Percentiles rank a stretch among this genome's conserved stretches.
phyloP scores from a whole-genome alignment of 2,329 filamentous ascomycete species.

The Didymella segeticola region DNA sequence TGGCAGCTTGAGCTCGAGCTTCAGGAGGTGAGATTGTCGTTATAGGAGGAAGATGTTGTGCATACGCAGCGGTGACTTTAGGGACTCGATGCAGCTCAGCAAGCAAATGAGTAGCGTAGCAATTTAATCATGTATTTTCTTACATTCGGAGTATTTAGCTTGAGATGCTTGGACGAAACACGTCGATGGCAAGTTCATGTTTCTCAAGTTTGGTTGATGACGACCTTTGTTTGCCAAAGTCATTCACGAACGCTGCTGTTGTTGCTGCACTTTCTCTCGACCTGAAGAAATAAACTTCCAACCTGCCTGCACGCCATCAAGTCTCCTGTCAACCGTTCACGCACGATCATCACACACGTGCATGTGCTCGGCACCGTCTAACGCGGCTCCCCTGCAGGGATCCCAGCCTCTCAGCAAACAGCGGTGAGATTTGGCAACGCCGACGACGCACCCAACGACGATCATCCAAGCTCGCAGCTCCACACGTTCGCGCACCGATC shows the following conservation, averaged over 20 bases:
- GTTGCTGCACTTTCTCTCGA: no score
- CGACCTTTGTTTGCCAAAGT: no score
- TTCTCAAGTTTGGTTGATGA: no score
- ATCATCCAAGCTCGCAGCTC: slow-evolving; percentile 22
- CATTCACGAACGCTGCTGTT: no score
- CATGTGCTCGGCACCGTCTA: slow-evolving; percentile 16
- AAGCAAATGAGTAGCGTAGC: background rate
- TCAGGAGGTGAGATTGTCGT: slow-evolving; percentile 32
- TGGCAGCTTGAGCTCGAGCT: slow-evolving; percentile 71
- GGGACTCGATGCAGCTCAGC: background rate
- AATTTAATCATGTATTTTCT: slow-evolving; percentile 7
- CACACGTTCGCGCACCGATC: slow-evolving; percentile 37
- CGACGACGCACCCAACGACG: slow-evolving; percentile 13
- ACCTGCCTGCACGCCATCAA: background rate
- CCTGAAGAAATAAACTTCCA: background rate
- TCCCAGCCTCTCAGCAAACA: slow-evolving; percentile 18
- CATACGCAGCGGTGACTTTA: slow-evolving; percentile 1
- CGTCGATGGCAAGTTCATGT: background rate
- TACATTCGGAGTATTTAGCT: background rate
- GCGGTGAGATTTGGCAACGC: slow-evolving; percentile 30
- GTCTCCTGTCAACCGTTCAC: slow-evolving; percentile 19
- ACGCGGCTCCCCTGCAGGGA: slow-evolving; percentile 21
- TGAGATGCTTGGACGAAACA: background rate
- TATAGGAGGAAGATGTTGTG: background rate
- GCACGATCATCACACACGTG: slow-evolving; percentile 28